Conservation (phyloP, 1,284 basidiomycete genomes). For the Puccinia novopanici region DNA sequence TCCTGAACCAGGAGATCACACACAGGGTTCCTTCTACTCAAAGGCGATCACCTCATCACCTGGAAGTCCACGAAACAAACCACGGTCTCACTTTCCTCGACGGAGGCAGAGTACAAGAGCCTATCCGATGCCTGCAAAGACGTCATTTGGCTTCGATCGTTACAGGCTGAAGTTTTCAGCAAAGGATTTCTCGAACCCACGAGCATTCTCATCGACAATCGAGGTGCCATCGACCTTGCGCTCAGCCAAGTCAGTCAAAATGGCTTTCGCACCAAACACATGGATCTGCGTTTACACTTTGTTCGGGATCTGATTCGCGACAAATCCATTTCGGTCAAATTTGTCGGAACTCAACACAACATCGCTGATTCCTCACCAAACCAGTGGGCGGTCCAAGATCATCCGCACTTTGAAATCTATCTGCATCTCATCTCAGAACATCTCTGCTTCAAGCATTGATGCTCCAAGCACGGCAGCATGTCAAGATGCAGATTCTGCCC, state of each 20-base stretch:
- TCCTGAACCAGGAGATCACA: neutral
- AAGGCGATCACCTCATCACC: neutral
- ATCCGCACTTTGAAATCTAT: neutral
- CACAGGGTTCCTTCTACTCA: neutral
- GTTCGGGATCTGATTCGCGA: too few species aligned
- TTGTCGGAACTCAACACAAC: neutral
- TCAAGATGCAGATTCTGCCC: too few species aligned
- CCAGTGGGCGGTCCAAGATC: neutral
- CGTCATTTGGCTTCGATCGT: neutral
- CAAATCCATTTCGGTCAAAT: too few species aligned
- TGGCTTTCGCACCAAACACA: too few species aligned
- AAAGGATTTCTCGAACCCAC: neutral
- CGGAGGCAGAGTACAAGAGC: slow-evolving; percentile 24
- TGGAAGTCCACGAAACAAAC: slow-evolving; percentile 9
- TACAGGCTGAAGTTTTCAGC: neutral
- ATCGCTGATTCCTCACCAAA: slow-evolving; percentile 3
- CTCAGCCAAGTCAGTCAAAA: neutral
- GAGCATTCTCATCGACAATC: neutral
- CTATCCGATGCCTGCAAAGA: neutral
- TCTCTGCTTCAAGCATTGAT: too few species aligned
- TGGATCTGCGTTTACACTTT: neutral
- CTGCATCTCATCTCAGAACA: too few species aligned
- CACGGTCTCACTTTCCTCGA: slow-evolving; percentile 4
- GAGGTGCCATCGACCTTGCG: neutral
- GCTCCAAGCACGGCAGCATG: too few species aligned